A percentile compares a stretch with the other conserved stretches of the same genome.
Evolutionary conservation across 805 yeast species (phyloP).

Genomic region (Alloascoidea africana): DNA sequence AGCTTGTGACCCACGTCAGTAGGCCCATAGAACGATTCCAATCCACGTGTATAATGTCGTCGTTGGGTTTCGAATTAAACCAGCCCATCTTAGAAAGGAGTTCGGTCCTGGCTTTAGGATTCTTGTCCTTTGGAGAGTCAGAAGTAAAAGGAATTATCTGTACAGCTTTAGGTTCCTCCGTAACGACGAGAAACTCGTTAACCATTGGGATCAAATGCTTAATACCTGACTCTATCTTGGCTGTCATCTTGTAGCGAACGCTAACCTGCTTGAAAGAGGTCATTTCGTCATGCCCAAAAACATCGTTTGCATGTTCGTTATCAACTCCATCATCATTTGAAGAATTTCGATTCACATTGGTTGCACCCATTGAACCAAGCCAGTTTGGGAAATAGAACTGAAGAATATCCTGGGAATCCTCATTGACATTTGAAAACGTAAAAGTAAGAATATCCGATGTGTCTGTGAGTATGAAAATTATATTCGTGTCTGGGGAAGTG

Average conservation of each 20-base stretch:
- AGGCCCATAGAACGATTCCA: slow-evolving; percentile 17
- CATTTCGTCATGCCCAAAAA: slow-evolving; percentile 24
- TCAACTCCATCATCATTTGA: slow-evolving; percentile 5
- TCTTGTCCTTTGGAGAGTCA: slow-evolving; percentile 9
- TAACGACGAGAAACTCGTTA: slow-evolving; percentile 11
- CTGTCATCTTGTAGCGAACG: slow-evolving; percentile 12
- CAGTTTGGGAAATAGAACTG: slow-evolving; percentile 12
- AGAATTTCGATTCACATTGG: slow-evolving; percentile 8
- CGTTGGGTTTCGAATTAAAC: slow-evolving; percentile 8
- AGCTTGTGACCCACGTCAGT: slow-evolving; percentile 12
- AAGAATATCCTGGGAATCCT: slow-evolving; percentile 25
- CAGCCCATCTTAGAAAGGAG: slow-evolving; percentile 11
- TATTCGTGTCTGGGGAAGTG: slow-evolving; percentile 25
- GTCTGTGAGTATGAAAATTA: slow-evolving; percentile 26
- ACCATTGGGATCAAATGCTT: slow-evolving; percentile 11
- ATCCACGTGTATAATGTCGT: slow-evolving; percentile 9
- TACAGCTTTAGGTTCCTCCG: slow-evolving; percentile 9
- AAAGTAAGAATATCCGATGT: not conserved
- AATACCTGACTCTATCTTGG: slow-evolving; percentile 16
- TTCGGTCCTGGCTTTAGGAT: slow-evolving; percentile 10
- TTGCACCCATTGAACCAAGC: slow-evolving; percentile 5
- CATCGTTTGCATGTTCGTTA: slow-evolving; percentile 4
- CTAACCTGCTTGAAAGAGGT: slow-evolving; percentile 19
- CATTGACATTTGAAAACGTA: slow-evolving; percentile 16
- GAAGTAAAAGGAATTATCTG: slow-evolving; percentile 9